Percentiles rank a stretch among this genome's conserved stretches.
phyloP scores from a whole-genome alignment of 1,139 yeast genomes.

The Meyerozyma athensensis region DNA sequence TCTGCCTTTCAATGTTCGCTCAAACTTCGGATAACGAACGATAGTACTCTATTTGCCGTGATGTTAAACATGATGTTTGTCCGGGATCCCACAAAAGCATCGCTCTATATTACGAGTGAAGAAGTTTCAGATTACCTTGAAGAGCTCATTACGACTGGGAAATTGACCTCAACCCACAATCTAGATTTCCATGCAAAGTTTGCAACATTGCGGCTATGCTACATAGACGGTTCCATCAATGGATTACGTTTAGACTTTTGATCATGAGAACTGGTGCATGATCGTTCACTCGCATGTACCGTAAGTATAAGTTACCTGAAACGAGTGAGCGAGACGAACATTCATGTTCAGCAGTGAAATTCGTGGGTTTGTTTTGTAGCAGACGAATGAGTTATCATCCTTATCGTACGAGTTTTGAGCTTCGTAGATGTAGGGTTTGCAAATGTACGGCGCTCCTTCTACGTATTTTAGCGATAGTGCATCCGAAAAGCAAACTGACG shows the following conservation, averaged over 20 bases:
- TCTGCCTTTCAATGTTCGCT: neutral
- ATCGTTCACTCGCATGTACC: no score
- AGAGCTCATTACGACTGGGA: conserved; percentile 8
- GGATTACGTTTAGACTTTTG: conserved; percentile 8
- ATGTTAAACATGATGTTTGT: neutral
- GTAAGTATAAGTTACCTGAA: no score
- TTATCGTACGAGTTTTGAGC: no score
- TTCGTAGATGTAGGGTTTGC: no score
- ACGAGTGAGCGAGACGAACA: no score
- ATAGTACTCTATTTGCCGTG: neutral
- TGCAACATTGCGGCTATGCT: conserved; percentile 6
- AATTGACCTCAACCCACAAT: conserved; percentile 6
- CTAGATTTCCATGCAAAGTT: neutral
- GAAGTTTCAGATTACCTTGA: conserved; percentile 8
- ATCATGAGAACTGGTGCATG: no score
- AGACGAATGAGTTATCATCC: no score
- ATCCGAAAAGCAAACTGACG: no score
- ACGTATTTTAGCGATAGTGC: no score
- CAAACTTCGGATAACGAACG: neutral
- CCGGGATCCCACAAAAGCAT: conserved; percentile 3
- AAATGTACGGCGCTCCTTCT: no score
- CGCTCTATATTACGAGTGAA: conserved; percentile 7
- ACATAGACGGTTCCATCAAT: conserved; percentile 8
- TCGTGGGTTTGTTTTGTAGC: no score
- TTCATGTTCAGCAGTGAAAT: no score